Evolutionary conservation across 148 eudicot species (phyloP).

Genomic region (Nepenthes gracilis): DNA sequence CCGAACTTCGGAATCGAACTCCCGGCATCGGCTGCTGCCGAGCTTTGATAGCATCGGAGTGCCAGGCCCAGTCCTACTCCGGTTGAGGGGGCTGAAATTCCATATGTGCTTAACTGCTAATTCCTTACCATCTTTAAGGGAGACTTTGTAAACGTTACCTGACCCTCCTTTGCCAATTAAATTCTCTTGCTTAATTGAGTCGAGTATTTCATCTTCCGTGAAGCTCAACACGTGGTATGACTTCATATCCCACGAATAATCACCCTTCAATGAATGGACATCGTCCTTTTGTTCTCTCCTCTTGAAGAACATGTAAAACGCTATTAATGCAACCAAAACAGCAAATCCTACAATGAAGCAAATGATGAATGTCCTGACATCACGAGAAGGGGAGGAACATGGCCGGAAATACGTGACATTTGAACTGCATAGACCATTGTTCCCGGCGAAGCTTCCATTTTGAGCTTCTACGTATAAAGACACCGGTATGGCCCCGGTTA

Average conservation of each 20-base stretch:
- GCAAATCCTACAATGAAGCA: conserved; percentile 28
- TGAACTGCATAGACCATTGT: conserved; percentile 66
- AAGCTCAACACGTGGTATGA: conserved; percentile 73
- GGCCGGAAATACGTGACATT: conserved; percentile 27
- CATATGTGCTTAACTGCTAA: conserved; percentile 85
- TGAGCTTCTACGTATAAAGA: conserved; percentile 42
- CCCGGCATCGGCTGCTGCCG: conserved; percentile 27
- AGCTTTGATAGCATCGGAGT: conserved; percentile 45
- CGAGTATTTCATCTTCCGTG: conserved; percentile 72
- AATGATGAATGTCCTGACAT: conserved; percentile 20
- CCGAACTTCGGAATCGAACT: conserved; percentile 80
- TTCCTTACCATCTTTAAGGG: conserved; percentile 43
- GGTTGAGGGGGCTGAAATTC: conserved; percentile 25
- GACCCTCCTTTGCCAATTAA: conserved; percentile 91
- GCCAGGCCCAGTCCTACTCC: conserved; percentile 19
- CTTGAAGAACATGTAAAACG: conserved; percentile 29
- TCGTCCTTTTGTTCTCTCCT: conserved; percentile 17
- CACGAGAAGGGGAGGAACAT: conserved; percentile 28
- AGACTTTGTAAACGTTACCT: conserved; percentile 67
- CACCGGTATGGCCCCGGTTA: conserved; percentile 58
- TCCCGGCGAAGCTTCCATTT: conserved; percentile 60
- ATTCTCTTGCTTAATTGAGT: conserved; percentile 65
- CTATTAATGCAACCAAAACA: conserved; percentile 19
- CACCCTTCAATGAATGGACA: conserved; percentile 43
- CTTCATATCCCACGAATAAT: conserved; percentile 72